Percentiles rank a stretch among this genome's conserved stretches.
phyloP scores from a whole-genome alignment of 2,329 filamentous ascomycete genomes.

The Gyromitra esculenta region DNA sequence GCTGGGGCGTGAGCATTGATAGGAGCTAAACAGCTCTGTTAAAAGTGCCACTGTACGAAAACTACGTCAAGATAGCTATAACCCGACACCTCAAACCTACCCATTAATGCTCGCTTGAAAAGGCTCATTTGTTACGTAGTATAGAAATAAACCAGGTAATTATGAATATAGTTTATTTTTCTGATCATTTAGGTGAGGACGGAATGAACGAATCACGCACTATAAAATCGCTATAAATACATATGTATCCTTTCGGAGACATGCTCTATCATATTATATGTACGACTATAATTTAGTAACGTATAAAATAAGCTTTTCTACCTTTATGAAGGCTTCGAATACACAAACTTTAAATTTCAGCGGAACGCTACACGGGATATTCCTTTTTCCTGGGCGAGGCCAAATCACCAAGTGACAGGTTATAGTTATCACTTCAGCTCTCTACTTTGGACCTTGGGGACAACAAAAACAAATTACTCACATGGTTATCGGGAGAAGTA shows the following conservation, averaged over 20 bases:
- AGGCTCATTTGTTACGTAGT: not conserved
- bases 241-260: too few species aligned
- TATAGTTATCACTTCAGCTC: not conserved
- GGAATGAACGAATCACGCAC: too few species aligned
- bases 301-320: too few species aligned
- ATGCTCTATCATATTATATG: too few species aligned
- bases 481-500: not conserved
- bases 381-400: too few species aligned
- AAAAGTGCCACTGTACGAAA: not conserved
- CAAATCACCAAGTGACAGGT: not conserved
- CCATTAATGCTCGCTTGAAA: not conserved
- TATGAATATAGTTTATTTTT: not conserved
- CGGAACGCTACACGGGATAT: too few species aligned
- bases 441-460: not conserved
- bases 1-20: not conserved
- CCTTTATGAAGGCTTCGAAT: too few species aligned
- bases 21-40: constrained; percentile 1
- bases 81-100: not conserved
- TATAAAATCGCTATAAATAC: too few species aligned
- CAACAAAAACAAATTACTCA: not conserved
- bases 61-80: not conserved
- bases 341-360: too few species aligned
- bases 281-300: too few species aligned
- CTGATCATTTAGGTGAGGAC: too few species aligned
- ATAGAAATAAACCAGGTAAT: not conserved